Evolutionary conservation across 192 early-diverging fungal species (phyloP).

Genomic region (Coemansia sp.): DNA sequence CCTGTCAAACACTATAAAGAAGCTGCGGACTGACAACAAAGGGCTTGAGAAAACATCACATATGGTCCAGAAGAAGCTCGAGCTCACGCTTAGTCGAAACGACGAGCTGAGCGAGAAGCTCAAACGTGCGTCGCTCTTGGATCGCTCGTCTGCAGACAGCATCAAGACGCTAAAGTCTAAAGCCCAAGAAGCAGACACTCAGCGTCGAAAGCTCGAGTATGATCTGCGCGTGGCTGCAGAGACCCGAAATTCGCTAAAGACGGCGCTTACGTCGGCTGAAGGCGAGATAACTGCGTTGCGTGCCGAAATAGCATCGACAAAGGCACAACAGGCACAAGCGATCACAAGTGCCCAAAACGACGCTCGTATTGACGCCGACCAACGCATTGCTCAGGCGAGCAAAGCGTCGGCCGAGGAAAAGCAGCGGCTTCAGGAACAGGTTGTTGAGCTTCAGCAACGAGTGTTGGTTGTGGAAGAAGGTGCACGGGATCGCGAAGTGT

Average conservation of each 20-base stretch:
- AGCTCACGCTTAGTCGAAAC: conserved; percentile 42
- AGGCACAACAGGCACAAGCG: conserved; percentile 10
- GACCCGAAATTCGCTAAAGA: conserved; percentile 24
- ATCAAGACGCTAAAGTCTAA: conserved; percentile 21
- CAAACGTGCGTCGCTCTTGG: conserved; percentile 16
- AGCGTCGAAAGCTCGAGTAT: conserved; percentile 29
- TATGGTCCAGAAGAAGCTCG: conserved; percentile 57
- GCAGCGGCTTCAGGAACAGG: conserved; percentile 46
- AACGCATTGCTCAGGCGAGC: conserved; percentile 25
- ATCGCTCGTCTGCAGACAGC: conserved; percentile 31
- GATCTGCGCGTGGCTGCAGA: conserved; percentile 27
- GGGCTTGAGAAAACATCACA: conserved; percentile 58
- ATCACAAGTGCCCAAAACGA: conserved; percentile 18
- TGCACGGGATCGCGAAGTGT: conserved; percentile 36
- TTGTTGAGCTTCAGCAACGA: conserved; percentile 38
- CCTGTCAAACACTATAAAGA: conserved; percentile 69
- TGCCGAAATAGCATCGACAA: conserved; percentile 11
- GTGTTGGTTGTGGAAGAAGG: conserved; percentile 42
- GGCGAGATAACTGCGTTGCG: conserved; percentile 13
- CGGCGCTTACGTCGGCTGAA: conserved; percentile 26
- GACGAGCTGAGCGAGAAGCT: conserved; percentile 50
- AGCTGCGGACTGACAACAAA: conserved; percentile 64
- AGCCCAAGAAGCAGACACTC: conserved; percentile 12
- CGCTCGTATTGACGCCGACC: conserved; percentile 34
- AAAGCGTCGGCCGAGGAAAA: conserved; percentile 21